Evolutionary conservation across 139 green algal genomes (phyloP), one percentile per base, ranked within the genome.

Genomic region (Tetradesmus obliquus): DNA sequence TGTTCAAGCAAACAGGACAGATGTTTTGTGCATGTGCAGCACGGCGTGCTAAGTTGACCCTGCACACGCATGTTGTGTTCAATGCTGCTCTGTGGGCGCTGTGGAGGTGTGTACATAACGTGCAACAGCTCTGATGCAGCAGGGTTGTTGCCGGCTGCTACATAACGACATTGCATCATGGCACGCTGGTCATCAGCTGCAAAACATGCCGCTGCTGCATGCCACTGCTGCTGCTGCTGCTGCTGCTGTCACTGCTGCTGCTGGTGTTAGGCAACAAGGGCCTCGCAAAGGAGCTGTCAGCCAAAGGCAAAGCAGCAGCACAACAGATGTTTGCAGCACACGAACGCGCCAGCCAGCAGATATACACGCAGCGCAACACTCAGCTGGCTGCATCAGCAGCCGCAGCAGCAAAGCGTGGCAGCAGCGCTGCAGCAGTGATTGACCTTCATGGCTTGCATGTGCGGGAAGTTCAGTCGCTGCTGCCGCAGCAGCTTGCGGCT

Each of bases 291-390:
- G 94, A 98, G 81, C 90, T 98, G 80, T 94, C 94, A 0, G 92
- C 87, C 5, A 93, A 96, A 82, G 96, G 96, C 3, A 93, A 96
- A n/a, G 88, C 81, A 79, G 93, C 96, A 62, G 92, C 87, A n/a
- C 80, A 95, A 60, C 72, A 94, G 76, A 98, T 98, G 96, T 93
- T 94, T 72, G 88, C 92, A 7, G 94, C 94, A 15, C 96, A 98
- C 88, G 88, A 86, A 6, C 86, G 79, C 15, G 96, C 96, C 53
- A 90, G 86, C 71, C 53, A 69, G 20, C 71, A 83, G 53, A 90
- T 90, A 22, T 90, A 55, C 54, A 55, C 53, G 15, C 71, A 83
- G 71, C 86, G 86, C 71, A 90, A 90, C 20, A 32, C 53, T 13
- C 19, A 45, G 20, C 62, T 89, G 51, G 85, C 85, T 66, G 32